These are phyloP conservation scores for Calonectria leucothoes DNA, from an alignment of 2,329 filamentous ascomycete species.

Conservation along the genomic window DNA sequence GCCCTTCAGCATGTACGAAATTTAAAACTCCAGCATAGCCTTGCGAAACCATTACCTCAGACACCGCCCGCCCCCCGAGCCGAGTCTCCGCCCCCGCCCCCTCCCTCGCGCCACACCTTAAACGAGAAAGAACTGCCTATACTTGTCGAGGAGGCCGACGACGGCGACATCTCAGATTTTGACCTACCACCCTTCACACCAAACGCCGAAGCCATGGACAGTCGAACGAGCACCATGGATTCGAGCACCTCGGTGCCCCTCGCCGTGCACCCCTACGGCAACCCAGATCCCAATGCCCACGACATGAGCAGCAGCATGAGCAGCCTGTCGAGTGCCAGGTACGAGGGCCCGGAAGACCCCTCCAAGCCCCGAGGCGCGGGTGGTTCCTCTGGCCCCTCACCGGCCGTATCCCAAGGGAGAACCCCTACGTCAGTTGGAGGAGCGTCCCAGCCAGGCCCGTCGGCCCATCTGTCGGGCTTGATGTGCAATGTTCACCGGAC, in stretches of 20 bases:
- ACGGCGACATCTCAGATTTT: slow-evolving; percentile 42
- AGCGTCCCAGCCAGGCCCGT: slow-evolving; percentile 57
- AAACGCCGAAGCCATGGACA: slow-evolving; percentile 49
- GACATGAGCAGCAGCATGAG: slow-evolving; percentile 61
- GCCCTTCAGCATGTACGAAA: slow-evolving; percentile 62
- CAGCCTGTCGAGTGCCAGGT: slow-evolving; percentile 56
- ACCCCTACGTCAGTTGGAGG: slow-evolving; percentile 49
- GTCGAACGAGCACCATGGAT: slow-evolving; percentile 62
- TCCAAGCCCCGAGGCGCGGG: slow-evolving; percentile 65
- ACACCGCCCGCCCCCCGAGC: slow-evolving; percentile 52
- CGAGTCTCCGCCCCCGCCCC: slow-evolving; percentile 42
- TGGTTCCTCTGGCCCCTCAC: slow-evolving; percentile 67
- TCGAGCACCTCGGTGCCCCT: slow-evolving; percentile 50
- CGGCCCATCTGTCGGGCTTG: slow-evolving; percentile 71
- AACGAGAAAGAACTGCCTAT: slow-evolving; percentile 33
- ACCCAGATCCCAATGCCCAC: slow-evolving; percentile 45
- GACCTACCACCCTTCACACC: slow-evolving; percentile 34
- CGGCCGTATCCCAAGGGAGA: slow-evolving; percentile 56
- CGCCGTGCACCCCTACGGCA: slow-evolving; percentile 51
- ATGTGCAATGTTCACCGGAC: slow-evolving; percentile 85
- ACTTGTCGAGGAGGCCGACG: slow-evolving; percentile 42
- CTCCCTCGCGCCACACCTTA: slow-evolving; percentile 12
- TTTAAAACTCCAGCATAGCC: slow-evolving; percentile 66
- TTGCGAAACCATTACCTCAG: slow-evolving; percentile 68
- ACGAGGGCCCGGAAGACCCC: slow-evolving; percentile 60